phyloP scores from a whole-genome alignment of 352 stramenopile species.

The Plasmopara viticola region DNA sequence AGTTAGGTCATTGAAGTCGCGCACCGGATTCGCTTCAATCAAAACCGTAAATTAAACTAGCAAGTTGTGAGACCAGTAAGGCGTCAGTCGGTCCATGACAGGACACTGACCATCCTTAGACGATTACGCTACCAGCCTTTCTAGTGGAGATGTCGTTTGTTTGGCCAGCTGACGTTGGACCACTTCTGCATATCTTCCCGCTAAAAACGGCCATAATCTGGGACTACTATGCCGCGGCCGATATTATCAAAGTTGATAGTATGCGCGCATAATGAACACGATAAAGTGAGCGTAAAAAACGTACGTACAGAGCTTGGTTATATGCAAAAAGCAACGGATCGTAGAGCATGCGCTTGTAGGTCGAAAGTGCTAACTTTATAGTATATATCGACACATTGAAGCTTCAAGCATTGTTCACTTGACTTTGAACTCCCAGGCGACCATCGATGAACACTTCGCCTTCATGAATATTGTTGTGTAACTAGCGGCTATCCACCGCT shows the following conservation, averaged over 20 bases:
- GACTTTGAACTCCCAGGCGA: constrained; percentile 25
- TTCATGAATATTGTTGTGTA: constrained; percentile 71
- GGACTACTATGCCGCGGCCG: constrained; percentile 49
- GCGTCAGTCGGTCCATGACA: constrained; percentile 9
- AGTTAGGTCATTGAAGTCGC: background rate
- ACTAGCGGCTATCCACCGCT: constrained; percentile 50
- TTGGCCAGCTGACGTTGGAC: constrained; percentile 25
- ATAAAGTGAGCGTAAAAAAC: constrained; percentile 58
- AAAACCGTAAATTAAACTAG: background rate
- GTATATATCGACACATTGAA: constrained; percentile 41
- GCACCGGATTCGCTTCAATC: constrained; percentile 15
- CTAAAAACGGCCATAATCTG: constrained; percentile 60
- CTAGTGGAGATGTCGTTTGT: constrained; percentile 2
- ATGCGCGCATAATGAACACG: constrained; percentile 60
- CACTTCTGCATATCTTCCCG: constrained; percentile 43
- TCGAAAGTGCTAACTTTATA: constrained; percentile 21
- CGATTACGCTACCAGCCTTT: background rate
- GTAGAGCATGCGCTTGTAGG: constrained; percentile 33
- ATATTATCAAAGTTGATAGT: constrained; percentile 42
- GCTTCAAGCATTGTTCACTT: constrained; percentile 37
- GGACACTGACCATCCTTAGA: constrained; percentile 18
- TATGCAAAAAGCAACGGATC: constrained; percentile 53
- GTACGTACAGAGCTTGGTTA: constrained; percentile 52
- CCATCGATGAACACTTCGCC: constrained; percentile 60
- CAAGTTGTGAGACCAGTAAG: background rate